A percentile compares a stretch with the other conserved stretches of the same genome.
phyloP scores from a whole-genome alignment of 306 rosid species.

The Leucaena leucocephala region DNA sequence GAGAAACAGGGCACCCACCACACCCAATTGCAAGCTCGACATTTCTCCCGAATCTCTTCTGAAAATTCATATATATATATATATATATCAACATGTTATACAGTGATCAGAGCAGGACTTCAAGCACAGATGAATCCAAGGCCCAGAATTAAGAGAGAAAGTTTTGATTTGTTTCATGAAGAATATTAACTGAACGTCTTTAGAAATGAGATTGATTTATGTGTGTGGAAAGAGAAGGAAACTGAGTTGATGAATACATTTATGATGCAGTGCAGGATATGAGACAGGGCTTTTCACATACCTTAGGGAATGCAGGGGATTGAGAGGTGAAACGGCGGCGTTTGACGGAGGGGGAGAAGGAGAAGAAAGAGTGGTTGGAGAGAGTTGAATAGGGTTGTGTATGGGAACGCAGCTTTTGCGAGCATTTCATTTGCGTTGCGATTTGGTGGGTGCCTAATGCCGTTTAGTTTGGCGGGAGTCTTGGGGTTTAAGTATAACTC shows the following conservation, averaged over 20 bases:
- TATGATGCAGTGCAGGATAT: neutral
- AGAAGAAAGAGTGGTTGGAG: neutral
- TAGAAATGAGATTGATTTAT: neutral
- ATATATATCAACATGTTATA: no score
- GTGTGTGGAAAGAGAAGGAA: neutral
- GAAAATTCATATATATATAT: neutral
- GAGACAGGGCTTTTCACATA: neutral
- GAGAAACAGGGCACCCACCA: constrained; percentile 86
- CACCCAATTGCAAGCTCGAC: constrained; percentile 77
- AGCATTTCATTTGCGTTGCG: constrained; percentile 49
- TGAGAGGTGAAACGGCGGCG: constrained; percentile 3
- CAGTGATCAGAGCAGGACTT: no score
- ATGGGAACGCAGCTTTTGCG: constrained; percentile 38
- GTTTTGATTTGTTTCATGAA: no score
- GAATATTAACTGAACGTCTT: no score
- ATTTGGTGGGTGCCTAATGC: constrained; percentile 54
- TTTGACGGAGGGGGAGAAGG: neutral
- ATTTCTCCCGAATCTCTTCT: constrained; percentile 78
- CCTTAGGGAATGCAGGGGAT: neutral
- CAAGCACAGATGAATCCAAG: no score
- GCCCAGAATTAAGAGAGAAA: no score
- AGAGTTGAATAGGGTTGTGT: constrained; percentile 27
- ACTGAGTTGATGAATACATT: neutral
- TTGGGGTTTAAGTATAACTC: constrained; percentile 29
- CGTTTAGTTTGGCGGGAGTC: constrained; percentile 36